These are phyloP conservation scores for Gossypium schwendimanii DNA, from an alignment of 441 rosid genomes.

Conservation along the genomic window DNA sequence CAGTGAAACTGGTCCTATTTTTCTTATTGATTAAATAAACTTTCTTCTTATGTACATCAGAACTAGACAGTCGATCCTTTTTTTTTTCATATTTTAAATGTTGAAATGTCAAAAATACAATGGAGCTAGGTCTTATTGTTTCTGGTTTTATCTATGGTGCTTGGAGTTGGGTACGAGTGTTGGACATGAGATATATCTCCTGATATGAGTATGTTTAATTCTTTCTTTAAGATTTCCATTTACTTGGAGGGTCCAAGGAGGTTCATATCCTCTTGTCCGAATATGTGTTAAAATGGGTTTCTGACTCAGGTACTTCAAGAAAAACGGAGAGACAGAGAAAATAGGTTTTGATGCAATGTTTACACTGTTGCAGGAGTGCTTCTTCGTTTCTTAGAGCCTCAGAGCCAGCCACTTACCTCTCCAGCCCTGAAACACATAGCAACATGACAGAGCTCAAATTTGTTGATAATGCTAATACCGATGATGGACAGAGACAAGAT, in stretches of 20 bases:
- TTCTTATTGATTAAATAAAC: background rate
- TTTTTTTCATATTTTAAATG: background rate
- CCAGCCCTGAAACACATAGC: conserved; percentile 28
- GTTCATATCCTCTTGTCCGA: background rate
- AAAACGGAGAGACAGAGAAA: background rate
- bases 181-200: background rate
- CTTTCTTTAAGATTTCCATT: background rate
- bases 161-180: background rate
- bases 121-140: background rate
- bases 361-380: conserved; percentile 52
- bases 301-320: background rate
- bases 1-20: background rate
- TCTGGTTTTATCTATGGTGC: background rate
- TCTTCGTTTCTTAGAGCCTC: conserved; percentile 57
- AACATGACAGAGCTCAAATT: conserved; percentile 27
- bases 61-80: background rate
- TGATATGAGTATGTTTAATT: background rate
- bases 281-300: background rate
- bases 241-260: background rate
- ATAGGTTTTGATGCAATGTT: conserved; percentile 1
- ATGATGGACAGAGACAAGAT: conserved; percentile 32
- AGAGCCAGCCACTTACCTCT: conserved; percentile 29
- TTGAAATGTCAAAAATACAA: background rate
- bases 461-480: conserved; percentile 25
- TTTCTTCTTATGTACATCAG: background rate